Percentiles rank a stretch among this genome's conserved stretches.
phyloP scores from a whole-genome alignment of 495 filamentous ascomycete species.

The Beverwykella pulmonaria region DNA sequence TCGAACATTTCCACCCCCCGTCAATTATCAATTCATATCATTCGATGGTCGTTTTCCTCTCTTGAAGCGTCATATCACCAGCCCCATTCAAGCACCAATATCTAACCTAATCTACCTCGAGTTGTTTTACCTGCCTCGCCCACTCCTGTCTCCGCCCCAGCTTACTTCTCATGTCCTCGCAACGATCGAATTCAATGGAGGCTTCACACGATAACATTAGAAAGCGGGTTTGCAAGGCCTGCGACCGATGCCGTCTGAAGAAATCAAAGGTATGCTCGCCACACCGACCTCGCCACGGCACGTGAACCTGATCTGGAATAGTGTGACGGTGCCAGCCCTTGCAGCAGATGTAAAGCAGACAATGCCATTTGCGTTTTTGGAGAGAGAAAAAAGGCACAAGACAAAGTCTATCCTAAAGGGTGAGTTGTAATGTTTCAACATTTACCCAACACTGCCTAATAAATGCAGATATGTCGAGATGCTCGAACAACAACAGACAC shows the following conservation, averaged over 20 bases:
- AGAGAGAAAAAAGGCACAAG: constrained; percentile 50
- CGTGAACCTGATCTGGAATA: constrained; percentile 38
- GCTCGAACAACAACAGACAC: constrained; percentile 70
- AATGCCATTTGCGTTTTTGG: constrained; percentile 51
- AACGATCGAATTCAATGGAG: constrained; percentile 35
- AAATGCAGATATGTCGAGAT: constrained; percentile 64
- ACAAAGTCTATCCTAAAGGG: constrained; percentile 52
- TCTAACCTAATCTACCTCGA: not conserved
- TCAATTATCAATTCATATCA: constrained; percentile 17
- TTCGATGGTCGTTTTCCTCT: constrained; percentile 8
- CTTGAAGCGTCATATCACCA: constrained; percentile 5
- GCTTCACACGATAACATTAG: constrained; percentile 42
- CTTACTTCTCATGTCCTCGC: constrained; percentile 25
- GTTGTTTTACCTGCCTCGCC: too few species aligned
- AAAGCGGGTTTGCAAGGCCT: constrained; percentile 71
- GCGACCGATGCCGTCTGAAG: constrained; percentile 71
- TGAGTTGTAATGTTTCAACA: constrained; percentile 12
- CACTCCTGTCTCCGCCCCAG: not conserved
- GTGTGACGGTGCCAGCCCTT: constrained; percentile 70
- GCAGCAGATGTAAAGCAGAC: constrained; percentile 63
- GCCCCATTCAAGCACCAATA: not conserved
- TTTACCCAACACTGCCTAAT: constrained; percentile 1
- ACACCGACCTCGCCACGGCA: not conserved
- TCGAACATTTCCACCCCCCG: constrained; percentile 21
- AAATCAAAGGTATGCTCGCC: constrained; percentile 63